phyloP scores from a whole-genome alignment of 2,329 filamentous ascomycete genomes.

The Fusarium udum region DNA sequence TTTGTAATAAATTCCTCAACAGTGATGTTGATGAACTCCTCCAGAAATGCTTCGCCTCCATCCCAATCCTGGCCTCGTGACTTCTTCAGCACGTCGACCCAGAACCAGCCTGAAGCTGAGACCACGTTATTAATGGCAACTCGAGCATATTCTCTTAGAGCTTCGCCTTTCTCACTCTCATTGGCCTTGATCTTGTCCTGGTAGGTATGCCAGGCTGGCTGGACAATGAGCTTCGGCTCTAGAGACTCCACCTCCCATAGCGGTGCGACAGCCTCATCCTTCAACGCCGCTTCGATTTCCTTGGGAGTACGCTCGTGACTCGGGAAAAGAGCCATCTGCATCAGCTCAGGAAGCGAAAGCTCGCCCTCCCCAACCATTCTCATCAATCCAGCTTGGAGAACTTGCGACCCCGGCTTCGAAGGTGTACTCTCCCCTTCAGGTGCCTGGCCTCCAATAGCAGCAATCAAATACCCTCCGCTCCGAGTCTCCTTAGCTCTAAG shows the following conservation, averaged over 20 bases:
- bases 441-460: background rate
- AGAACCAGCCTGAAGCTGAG: slow-evolving; percentile 2
- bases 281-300: background rate
- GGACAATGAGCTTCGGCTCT: background rate
- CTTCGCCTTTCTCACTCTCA: fast-evolving
- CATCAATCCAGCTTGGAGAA: slow-evolving; percentile 1
- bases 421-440: background rate
- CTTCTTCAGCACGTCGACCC: background rate
- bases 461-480: background rate
- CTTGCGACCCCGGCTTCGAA: background rate
- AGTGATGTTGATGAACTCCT: background rate
- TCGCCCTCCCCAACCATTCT: slow-evolving; percentile 1
- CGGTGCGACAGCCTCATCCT: background rate
- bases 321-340: slow-evolving; percentile 4
- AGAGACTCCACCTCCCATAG: slow-evolving; percentile 3
- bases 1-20: background rate
- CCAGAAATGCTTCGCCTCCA: background rate
- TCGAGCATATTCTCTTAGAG: background rate
- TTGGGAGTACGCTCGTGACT: background rate
- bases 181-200: background rate
- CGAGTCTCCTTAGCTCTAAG: background rate
- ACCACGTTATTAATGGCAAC: background rate
- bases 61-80: background rate
- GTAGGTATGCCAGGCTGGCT: background rate
- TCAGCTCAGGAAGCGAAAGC: background rate